phyloP scores from a whole-genome alignment of 139 green algal genomes.

The Haematococcus sp. region DNA sequence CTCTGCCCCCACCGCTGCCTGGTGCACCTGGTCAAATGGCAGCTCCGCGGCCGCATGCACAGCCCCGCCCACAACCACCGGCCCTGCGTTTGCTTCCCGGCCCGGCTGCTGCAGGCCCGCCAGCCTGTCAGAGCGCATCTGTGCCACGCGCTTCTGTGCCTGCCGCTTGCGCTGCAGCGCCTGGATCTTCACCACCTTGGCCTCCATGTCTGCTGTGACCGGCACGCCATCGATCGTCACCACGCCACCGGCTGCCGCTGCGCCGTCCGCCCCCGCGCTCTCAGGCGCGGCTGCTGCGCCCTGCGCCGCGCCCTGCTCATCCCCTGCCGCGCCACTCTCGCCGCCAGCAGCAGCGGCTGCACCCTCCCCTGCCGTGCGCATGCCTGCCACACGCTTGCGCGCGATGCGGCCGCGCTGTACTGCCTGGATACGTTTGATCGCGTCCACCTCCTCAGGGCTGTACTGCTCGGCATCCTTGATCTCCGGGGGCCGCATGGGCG shows the following conservation, averaged over 20 bases:
- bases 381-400: background rate
- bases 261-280: no score
- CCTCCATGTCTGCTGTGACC: background rate
- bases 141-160: slow-evolving; percentile 3
- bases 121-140: background rate
- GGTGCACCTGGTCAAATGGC: background rate
- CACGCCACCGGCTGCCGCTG: background rate
- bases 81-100: no score
- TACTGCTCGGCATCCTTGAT: slow-evolving; percentile 1
- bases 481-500: background rate
- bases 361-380: background rate
- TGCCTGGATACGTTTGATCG: slow-evolving; percentile 24
- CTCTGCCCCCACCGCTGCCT: background rate
- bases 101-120: background rate
- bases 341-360: background rate
- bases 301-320: background rate
- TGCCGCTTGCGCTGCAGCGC: slow-evolving; percentile 1
- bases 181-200: slow-evolving; percentile 12
- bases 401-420: slow-evolving; percentile 10
- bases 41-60: background rate
- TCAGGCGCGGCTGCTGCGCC: no score
- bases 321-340: no score
- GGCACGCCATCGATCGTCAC: background rate
- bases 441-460: slow-evolving; percentile 13
- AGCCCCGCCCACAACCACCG: no score